Evolutionary conservation across 805 yeast species (phyloP).

Genomic region (Candida pseudoglaebosa): DNA sequence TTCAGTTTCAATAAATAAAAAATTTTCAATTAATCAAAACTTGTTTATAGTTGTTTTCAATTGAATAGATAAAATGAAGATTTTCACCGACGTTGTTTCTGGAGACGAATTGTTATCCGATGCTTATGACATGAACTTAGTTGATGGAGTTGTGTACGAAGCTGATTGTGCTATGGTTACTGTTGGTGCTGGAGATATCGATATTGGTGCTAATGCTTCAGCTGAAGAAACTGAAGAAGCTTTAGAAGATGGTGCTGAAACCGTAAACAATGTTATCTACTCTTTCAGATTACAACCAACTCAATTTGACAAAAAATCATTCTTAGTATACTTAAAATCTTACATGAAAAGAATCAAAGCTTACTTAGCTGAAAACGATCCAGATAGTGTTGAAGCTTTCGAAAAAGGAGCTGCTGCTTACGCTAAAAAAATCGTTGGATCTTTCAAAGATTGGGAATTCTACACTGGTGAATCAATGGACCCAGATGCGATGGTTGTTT

Average conservation of each 20-base stretch:
- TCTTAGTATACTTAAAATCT: slow-evolving; percentile 93
- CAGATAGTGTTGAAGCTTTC: slow-evolving; percentile 81
- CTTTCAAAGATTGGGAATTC: slow-evolving; percentile 99
- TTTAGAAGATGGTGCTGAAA: slow-evolving; percentile 78
- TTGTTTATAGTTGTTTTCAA: neutral
- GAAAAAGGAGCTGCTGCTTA: slow-evolving; percentile 97
- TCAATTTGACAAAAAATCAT: slow-evolving; percentile 95
- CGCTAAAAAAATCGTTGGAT: slow-evolving; percentile 92
- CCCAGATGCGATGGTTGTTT: slow-evolving; percentile 98
- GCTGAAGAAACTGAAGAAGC: slow-evolving; percentile 92
- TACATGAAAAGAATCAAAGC: slow-evolving; percentile 98
- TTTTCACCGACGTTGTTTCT: slow-evolving; percentile 71
- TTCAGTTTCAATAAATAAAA: neutral
- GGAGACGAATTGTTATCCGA: slow-evolving; percentile 96
- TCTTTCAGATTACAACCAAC: slow-evolving; percentile 98
- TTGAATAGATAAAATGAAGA: slow-evolving; percentile 29
- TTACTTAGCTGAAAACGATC: slow-evolving; percentile 80
- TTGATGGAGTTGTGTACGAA: slow-evolving; percentile 91
- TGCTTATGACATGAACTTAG: slow-evolving; percentile 87
- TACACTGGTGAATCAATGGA: slow-evolving; percentile 99
- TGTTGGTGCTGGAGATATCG: slow-evolving; percentile 88
- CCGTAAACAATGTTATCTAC: slow-evolving; percentile 97
- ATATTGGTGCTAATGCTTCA: slow-evolving; percentile 99
- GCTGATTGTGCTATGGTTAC: slow-evolving; percentile 93
- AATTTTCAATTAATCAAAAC: neutral